Conservation (phyloP, 257 asterid genomes). For the Lycium barbarum region DNA sequence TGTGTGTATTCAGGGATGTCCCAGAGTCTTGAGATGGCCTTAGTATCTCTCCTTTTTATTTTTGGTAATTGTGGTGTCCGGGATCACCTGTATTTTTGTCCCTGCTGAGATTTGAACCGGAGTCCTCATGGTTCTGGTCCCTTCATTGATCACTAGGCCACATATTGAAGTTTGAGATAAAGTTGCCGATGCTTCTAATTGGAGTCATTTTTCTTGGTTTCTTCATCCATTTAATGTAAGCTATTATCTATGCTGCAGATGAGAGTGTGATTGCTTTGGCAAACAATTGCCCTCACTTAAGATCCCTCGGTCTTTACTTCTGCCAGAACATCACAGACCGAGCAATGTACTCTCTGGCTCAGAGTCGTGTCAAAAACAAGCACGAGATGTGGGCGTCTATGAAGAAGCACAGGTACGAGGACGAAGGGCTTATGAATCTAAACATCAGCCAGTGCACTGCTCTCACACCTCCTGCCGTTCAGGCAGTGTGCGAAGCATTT, state of each 20-base stretch:
- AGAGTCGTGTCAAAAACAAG: constrained; percentile 66
- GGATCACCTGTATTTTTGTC: no score
- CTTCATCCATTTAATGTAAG: background rate
- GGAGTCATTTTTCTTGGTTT: background rate
- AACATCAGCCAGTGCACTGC: constrained; percentile 99
- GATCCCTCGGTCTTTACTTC: constrained; percentile 84
- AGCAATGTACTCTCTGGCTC: constrained; percentile 94
- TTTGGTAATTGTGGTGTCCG: no score
- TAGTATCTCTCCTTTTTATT: background rate
- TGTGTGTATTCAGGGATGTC: background rate
- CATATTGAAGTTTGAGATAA: background rate
- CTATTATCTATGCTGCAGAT: constrained; percentile 50
- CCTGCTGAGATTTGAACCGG: no score
- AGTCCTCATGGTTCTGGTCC: no score
- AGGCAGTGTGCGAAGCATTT: constrained; percentile 91
- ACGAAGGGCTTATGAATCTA: constrained; percentile 84
- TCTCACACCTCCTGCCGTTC: constrained; percentile 96
- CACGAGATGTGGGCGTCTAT: constrained; percentile 65
- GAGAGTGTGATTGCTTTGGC: constrained; percentile 91
- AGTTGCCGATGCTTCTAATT: background rate
- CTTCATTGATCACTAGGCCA: no score
- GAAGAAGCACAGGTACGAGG: constrained; percentile 69
- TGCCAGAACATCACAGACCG: constrained; percentile 90
- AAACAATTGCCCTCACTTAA: constrained; percentile 74
- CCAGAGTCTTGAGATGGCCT: background rate